A percentile compares a stretch with the other conserved stretches of the same genome.
Conservation (phyloP, 2,329 filamentous ascomycete species). For the Dactylellina haptotyla region DNA sequence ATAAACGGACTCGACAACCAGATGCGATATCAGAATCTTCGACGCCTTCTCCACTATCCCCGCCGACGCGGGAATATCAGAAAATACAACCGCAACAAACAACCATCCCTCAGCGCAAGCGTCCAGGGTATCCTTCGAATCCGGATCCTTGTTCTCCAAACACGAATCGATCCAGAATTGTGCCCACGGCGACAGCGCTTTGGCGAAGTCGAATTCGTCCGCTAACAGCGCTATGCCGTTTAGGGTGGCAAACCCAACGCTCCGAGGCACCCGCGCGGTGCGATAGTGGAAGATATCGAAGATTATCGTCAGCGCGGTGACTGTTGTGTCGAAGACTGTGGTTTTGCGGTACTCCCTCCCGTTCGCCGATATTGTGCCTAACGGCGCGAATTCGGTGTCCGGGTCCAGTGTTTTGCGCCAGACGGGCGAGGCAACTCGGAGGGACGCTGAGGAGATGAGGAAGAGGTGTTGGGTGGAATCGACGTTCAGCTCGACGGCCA, state of each 20-base stretch:
- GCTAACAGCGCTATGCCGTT: conserved; percentile 6
- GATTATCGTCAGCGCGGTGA: background rate
- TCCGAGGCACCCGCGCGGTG: background rate
- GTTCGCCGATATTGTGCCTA: background rate
- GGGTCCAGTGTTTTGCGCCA: conserved; percentile 33
- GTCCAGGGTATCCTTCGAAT: background rate
- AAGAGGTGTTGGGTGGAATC: background rate
- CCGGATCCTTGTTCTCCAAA: background rate
- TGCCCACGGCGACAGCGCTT: conserved; percentile 17
- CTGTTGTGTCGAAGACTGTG: background rate
- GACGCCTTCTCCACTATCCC: conserved; percentile 1
- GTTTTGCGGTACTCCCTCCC: conserved; percentile 20
- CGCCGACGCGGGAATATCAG: background rate
- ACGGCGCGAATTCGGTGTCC: conserved; percentile 8
- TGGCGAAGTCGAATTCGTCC: conserved; percentile 23
- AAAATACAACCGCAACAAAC: conserved; percentile 19
- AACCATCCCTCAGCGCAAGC: conserved; percentile 1
- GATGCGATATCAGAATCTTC: background rate
- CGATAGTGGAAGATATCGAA: conserved; percentile 37
- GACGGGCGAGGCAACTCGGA: conserved; percentile 17
- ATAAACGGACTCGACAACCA: background rate
- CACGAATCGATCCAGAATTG: conserved; percentile 22
- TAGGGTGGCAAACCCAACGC: conserved; percentile 1
- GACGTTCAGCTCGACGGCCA: conserved; percentile 14
- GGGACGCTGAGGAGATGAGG: conserved; percentile 12